Evolutionary conservation across 2,329 filamentous ascomycete genomes (phyloP).

Genomic region (Dothiorella sarmentorum): DNA sequence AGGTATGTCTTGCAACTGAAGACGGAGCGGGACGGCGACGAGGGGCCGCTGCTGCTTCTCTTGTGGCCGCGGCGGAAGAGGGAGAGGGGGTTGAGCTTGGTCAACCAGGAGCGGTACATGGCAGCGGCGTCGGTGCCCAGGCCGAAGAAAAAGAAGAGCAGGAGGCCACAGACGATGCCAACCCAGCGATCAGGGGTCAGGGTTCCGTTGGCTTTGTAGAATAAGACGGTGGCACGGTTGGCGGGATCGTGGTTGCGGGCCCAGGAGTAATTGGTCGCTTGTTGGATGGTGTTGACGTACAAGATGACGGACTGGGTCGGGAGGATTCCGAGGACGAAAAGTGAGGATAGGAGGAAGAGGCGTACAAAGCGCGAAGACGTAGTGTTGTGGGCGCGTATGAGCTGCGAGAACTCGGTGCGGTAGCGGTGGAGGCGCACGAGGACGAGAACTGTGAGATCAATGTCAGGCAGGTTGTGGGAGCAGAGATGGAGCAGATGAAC

Average conservation of each 20-base stretch:
- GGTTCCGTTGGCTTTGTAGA: constrained; percentile 28
- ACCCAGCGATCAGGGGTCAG: constrained; percentile 58
- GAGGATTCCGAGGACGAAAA: constrained; percentile 50
- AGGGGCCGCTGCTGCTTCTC: background rate
- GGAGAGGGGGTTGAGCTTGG: constrained; percentile 39
- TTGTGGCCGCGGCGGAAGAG: background rate
- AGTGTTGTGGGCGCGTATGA: constrained; percentile 53
- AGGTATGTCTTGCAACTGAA: constrained; percentile 1
- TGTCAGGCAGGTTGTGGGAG: background rate
- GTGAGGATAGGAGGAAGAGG: constrained; percentile 55
- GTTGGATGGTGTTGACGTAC: constrained; percentile 22
- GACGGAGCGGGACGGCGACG: background rate
- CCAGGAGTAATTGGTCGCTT: constrained; percentile 50
- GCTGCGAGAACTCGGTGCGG: constrained; percentile 54
- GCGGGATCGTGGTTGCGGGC: constrained; percentile 49
- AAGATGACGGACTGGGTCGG: constrained; percentile 54
- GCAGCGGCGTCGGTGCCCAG: constrained; percentile 58
- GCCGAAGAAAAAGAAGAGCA: constrained; percentile 63
- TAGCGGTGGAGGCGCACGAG: constrained; percentile 60
- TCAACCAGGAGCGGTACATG: constrained; percentile 50
- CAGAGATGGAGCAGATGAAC: constrained; percentile 20
- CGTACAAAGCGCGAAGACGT: constrained; percentile 61
- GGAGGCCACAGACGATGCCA: constrained; percentile 50
- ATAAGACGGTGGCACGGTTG: constrained; percentile 40
- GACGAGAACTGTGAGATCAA: constrained; percentile 52